Evolutionary conservation across 805 yeast species (phyloP).

Genomic region (Ogataea saltuana): DNA sequence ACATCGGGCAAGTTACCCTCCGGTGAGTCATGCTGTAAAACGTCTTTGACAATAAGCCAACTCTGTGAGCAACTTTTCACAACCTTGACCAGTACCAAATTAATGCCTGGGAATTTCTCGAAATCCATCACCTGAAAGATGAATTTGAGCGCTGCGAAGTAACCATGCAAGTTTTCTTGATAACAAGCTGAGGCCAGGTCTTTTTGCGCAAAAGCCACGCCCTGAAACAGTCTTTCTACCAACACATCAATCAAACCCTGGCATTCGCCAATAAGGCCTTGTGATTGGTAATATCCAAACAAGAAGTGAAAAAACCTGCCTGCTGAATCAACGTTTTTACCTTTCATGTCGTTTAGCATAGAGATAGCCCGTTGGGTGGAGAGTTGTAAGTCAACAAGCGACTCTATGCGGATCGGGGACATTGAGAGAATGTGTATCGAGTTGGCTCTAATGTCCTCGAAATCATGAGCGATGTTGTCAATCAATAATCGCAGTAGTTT

Average conservation of each 20-base stretch:
- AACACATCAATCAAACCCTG: conserved; percentile 35
- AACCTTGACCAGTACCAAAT: conserved; percentile 11
- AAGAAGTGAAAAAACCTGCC: conserved; percentile 64
- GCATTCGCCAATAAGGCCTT: conserved; percentile 22
- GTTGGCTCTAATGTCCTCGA: conserved; percentile 68
- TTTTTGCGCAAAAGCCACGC: conserved; percentile 36
- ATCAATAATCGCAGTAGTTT: conserved; percentile 49
- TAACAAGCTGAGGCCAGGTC: conserved; percentile 46
- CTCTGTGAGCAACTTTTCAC: conserved; percentile 13
- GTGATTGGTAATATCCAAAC: conserved; percentile 36
- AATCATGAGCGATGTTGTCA: conserved; percentile 67
- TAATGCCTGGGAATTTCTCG: conserved; percentile 6
- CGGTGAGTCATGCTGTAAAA: conserved; percentile 68
- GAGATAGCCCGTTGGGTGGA: conserved; percentile 26
- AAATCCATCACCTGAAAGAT: conserved; percentile 29
- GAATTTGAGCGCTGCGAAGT: conserved; percentile 57
- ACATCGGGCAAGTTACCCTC: conserved; percentile 61
- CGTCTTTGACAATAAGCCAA: conserved; percentile 49
- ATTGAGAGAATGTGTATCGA: conserved; percentile 48
- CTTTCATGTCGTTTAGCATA: conserved; percentile 44
- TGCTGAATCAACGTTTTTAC: conserved; percentile 77
- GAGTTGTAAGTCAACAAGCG: conserved; percentile 22
- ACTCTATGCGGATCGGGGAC: conserved; percentile 41
- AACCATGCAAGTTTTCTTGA: conserved; percentile 65
- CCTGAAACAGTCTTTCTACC: conserved; percentile 35